phyloP scores from a whole-genome alignment of 345 rosid genomes.

The Boechera stricta region DNA sequence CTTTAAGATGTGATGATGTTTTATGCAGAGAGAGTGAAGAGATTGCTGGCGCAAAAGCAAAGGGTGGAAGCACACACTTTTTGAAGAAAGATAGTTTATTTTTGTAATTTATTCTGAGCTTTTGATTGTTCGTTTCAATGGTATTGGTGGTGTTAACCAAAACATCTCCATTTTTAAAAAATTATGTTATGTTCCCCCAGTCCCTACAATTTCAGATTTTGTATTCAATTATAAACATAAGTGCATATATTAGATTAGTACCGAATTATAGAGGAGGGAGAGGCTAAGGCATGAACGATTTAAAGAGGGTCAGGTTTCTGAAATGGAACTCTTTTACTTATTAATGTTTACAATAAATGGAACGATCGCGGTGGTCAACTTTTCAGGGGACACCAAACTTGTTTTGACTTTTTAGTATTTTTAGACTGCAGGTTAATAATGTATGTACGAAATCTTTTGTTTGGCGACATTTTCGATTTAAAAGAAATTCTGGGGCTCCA shows the following conservation, averaged over 20 bases:
- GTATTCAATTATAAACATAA: background rate
- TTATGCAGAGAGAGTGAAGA: constrained; percentile 43
- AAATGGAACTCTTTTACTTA: background rate
- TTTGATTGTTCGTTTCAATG: constrained; percentile 24
- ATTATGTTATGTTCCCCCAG: background rate
- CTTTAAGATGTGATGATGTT: constrained; percentile 12
- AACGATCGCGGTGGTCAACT: background rate
- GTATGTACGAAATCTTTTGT: background rate
- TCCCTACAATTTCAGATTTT: background rate
- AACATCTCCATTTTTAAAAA: constrained; percentile 15
- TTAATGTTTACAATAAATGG: background rate
- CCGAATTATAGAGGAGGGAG: background rate
- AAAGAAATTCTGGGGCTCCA: too few species aligned
- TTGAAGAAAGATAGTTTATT: constrained; percentile 23
- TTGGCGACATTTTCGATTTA: background rate
- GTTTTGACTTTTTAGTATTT: background rate
- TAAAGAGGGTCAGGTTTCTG: background rate
- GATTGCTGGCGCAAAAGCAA: constrained; percentile 16
- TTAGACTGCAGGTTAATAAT: background rate
- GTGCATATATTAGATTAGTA: background rate
- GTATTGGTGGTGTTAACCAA: constrained; percentile 31
- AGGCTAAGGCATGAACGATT: background rate
- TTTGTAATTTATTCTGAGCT: constrained; percentile 10
- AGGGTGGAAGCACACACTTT: constrained; percentile 33
- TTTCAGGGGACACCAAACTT: background rate